Evolutionary conservation across 768 basidiomycete genomes (phyloP).

Genomic region (Rhodotorula kratochvilovae): DNA sequence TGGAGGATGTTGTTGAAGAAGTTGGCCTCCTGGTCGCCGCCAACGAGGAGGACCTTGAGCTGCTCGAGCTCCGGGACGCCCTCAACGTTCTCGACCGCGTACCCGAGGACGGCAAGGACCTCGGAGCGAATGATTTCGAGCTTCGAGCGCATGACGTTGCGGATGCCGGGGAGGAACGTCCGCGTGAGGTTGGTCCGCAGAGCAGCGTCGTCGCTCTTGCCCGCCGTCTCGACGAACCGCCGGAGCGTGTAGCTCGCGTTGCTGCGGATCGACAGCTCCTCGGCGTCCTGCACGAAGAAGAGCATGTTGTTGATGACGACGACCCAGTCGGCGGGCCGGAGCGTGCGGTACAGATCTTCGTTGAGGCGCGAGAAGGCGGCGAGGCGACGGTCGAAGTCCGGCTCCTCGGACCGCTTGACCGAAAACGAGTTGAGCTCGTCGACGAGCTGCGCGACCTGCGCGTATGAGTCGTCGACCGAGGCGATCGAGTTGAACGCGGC

Average conservation of each 20-base stretch:
- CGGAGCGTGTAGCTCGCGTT: constrained; percentile 72
- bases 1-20: constrained; percentile 96
- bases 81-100: constrained; percentile 64
- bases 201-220: constrained; percentile 44
- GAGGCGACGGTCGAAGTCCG: constrained; percentile 83
- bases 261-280: constrained; percentile 77
- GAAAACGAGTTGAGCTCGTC: constrained; percentile 79
- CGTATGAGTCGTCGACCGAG: constrained; percentile 53
- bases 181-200: constrained; percentile 58
- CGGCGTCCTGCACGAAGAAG: constrained; percentile 70
- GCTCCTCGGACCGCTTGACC: constrained; percentile 72
- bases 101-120: constrained; percentile 68
- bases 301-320: constrained; percentile 78
- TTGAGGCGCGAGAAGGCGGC: constrained; percentile 70
- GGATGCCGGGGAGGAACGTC: constrained; percentile 65
- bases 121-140: constrained; percentile 83
- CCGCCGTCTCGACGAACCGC: constrained; percentile 62
- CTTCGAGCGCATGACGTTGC: constrained; percentile 71
- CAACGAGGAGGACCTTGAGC: constrained; percentile 72
- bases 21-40: constrained; percentile 86
- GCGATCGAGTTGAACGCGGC: constrained; percentile 60
- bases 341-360: constrained; percentile 55
- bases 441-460: constrained; percentile 56
- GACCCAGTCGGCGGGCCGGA: constrained; percentile 64
- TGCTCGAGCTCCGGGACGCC: constrained; percentile 64